These are phyloP conservation scores for Kluyveromyces sp. DNA, from an alignment of 1,139 yeast genomes.

Conservation along the genomic window DNA sequence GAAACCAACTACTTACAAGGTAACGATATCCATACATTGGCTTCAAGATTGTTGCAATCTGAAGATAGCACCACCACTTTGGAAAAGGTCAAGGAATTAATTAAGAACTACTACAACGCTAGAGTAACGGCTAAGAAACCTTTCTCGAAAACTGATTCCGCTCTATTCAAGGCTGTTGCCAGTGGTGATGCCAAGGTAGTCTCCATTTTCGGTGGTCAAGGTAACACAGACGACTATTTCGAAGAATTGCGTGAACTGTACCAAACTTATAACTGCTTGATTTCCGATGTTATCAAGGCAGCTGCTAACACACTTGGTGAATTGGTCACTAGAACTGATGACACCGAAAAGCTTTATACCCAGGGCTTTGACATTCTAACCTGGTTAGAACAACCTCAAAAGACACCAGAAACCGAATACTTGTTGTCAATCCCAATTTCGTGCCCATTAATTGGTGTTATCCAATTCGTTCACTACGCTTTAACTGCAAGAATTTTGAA, in stretches of 20 bases:
- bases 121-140: slow-evolving; percentile 44
- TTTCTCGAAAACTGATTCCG: slow-evolving; percentile 50
- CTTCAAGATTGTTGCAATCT: slow-evolving; percentile 52
- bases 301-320: slow-evolving; percentile 62
- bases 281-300: slow-evolving; percentile 61
- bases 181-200: slow-evolving; percentile 52
- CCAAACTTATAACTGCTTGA: slow-evolving; percentile 65
- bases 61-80: slow-evolving; percentile 57
- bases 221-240: slow-evolving; percentile 94
- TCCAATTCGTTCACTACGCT: slow-evolving; percentile 90
- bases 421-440: slow-evolving; percentile 86
- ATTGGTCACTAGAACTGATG: slow-evolving; percentile 64
- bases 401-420: slow-evolving; percentile 86
- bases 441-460: slow-evolving; percentile 91
- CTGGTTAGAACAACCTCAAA: slow-evolving; percentile 81
- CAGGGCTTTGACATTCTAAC: slow-evolving; percentile 84
- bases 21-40: slow-evolving; percentile 84
- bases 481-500: slow-evolving; percentile 81
- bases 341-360: slow-evolving; percentile 81
- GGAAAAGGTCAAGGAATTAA: slow-evolving; percentile 61
- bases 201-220: slow-evolving; percentile 98
- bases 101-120: slow-evolving; percentile 62
- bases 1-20: slow-evolving; percentile 68
- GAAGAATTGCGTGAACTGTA: slow-evolving; percentile 89
- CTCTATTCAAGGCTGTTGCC: slow-evolving; percentile 55